phyloP scores from a whole-genome alignment of 73 alveolate species.

The Effrenium voratum region DNA sequence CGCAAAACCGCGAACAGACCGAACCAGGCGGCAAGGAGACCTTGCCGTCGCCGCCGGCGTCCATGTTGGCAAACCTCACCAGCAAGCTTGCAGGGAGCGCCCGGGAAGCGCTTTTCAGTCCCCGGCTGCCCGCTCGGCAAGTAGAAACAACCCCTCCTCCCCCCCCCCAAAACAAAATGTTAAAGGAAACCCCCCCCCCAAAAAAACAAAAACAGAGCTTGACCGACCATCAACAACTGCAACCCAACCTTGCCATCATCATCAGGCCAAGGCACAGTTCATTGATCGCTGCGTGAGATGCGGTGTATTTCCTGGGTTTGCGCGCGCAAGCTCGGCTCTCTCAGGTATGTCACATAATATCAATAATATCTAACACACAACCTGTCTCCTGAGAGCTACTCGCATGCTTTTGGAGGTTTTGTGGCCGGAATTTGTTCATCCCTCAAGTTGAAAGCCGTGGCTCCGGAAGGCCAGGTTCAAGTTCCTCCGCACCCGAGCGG shows the following conservation, averaged over 20 bases:
- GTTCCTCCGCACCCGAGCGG: slow-evolving; percentile 88
- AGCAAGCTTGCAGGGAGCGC: background rate
- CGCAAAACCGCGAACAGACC: too few relatives aligned
- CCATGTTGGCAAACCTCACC: slow-evolving; percentile 80
- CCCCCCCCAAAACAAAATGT: too few relatives aligned
- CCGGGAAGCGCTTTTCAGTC: background rate
- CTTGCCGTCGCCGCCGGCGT: slow-evolving; percentile 87
- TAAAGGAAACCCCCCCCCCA: too few relatives aligned
- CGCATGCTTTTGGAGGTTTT: background rate
- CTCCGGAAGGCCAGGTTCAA: slow-evolving; percentile 83
- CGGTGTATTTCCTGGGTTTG: slow-evolving; percentile 52
- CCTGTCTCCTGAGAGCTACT: too few relatives aligned
- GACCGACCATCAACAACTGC: too few relatives aligned
- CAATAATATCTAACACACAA: too few relatives aligned
- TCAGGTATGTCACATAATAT: too few relatives aligned
- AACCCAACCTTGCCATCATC: background rate
- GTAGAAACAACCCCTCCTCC: background rate
- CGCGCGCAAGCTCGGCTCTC: too few relatives aligned
- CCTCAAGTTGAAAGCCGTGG: background rate
- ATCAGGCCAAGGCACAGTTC: slow-evolving; percentile 46
- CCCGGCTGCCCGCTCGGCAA: background rate
- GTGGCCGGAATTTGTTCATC: background rate
- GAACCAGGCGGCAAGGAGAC: slow-evolving; percentile 44
- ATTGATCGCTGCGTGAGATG: slow-evolving; percentile 73
- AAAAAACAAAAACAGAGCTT: too few relatives aligned